Percentiles rank a stretch among this genome's conserved stretches.
Evolutionary conservation across 73 alveolate genomes (phyloP).

Genomic region (Tetrahymena thermophila): DNA sequence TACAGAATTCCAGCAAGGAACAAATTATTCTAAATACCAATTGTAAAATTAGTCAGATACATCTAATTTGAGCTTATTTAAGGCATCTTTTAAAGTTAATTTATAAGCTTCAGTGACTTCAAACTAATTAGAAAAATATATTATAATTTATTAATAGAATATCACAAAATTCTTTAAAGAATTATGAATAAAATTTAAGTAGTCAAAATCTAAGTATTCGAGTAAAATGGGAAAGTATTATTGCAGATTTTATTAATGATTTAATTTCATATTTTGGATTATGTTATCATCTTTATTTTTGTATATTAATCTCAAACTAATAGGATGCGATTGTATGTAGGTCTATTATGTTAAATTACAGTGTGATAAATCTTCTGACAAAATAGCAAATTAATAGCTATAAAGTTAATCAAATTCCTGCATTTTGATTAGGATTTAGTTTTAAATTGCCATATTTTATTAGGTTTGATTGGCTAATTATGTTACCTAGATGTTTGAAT

Average conservation of each 20-base stretch:
- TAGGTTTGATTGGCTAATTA: neutral
- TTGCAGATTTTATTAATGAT: neutral
- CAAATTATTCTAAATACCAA: neutral
- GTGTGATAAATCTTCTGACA: neutral
- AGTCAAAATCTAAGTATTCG: neutral
- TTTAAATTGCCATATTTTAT: neutral
- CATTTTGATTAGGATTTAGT: no score
- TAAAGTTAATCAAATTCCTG: neutral
- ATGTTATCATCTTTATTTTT: neutral
- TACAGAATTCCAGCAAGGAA: neutral
- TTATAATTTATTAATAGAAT: neutral
- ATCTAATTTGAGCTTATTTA: neutral
- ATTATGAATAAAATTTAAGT: neutral
- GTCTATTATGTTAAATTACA: no score
- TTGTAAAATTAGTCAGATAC: neutral
- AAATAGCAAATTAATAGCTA: neutral
- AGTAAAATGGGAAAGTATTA: neutral
- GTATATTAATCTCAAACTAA: neutral
- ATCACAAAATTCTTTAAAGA: neutral
- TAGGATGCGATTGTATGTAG: neutral
- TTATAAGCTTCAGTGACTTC: neutral
- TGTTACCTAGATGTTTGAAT: neutral
- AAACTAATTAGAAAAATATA: neutral
- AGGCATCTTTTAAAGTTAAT: neutral
- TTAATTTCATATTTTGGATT: neutral